A percentile compares a stretch with the other conserved stretches of the same genome.
These are phyloP conservation scores for Datura wrightii DNA, from an alignment of 257 asterid species.

Conservation along the genomic window DNA sequence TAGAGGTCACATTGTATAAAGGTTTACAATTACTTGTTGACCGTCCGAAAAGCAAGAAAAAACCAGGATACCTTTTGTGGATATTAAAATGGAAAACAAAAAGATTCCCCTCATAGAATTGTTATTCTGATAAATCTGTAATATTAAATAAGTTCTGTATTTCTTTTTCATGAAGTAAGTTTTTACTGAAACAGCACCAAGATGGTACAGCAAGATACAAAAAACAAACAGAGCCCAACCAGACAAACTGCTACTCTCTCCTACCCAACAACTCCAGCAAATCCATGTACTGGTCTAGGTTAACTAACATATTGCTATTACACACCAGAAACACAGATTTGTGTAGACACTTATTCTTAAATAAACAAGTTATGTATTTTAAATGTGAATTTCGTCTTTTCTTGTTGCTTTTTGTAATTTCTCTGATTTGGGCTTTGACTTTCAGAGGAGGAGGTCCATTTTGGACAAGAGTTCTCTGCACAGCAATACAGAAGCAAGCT, in stretches of 20 bases:
- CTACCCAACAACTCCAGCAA: background rate
- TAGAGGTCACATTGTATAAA: background rate
- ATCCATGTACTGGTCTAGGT: background rate
- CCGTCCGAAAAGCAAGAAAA: background rate
- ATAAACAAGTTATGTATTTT: too few relatives aligned
- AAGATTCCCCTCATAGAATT: background rate
- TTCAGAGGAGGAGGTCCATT: background rate
- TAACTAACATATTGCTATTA: background rate
- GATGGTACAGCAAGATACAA: background rate
- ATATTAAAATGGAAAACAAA: background rate
- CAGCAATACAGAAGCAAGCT: background rate
- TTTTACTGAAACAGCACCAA: background rate
- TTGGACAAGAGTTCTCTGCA: background rate
- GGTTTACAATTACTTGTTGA: background rate
- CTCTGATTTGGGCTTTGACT: background rate
- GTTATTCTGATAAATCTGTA: background rate
- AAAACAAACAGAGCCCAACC: background rate
- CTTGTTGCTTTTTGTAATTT: background rate
- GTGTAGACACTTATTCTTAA: background rate
- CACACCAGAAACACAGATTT: background rate
- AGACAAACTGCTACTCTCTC: background rate
- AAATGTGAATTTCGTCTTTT: background rate
- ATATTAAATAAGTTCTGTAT: background rate
- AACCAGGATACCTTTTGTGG: background rate
- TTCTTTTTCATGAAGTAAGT: background rate